Conservation (phyloP, 768 basidiomycete genomes). For the Lactarius pseudohatsudake region DNA sequence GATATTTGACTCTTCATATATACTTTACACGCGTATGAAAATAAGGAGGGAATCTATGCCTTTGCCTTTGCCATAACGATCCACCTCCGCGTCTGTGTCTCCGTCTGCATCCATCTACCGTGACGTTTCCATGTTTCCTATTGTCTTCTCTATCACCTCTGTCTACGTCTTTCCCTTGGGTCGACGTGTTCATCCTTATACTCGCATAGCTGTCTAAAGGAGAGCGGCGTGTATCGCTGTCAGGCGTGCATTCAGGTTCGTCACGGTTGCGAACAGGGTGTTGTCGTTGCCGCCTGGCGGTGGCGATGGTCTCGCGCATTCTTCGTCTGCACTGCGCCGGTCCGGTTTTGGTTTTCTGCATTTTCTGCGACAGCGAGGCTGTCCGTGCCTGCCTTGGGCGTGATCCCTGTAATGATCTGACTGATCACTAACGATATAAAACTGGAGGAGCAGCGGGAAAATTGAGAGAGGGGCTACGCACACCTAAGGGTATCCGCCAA, state of each 20-base stretch:
- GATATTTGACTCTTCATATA: too few relatives aligned
- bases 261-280: slow-evolving; percentile 32
- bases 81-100: too few relatives aligned
- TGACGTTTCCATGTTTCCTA: too few relatives aligned
- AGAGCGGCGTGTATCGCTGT: slow-evolving; percentile 61
- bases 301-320: slow-evolving; percentile 29
- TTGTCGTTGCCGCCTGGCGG: background rate
- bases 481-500: background rate
- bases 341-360: background rate
- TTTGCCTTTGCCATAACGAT: too few relatives aligned
- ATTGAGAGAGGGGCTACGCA: background rate
- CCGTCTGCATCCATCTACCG: too few relatives aligned
- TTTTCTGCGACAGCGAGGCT: background rate
- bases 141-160: too few relatives aligned
- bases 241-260: slow-evolving; percentile 60
- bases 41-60: too few relatives aligned
- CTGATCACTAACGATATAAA: background rate
- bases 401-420: background rate
- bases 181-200: too few relatives aligned
- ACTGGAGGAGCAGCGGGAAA: background rate
- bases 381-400: background rate
- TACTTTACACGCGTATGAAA: too few relatives aligned
- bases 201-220: too few relatives aligned
- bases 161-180: too few relatives aligned
- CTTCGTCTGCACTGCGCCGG: slow-evolving; percentile 30